These are phyloP conservation scores for Orobanche coerulescens DNA, from an alignment of 257 asterid genomes.

Conservation along the genomic window DNA sequence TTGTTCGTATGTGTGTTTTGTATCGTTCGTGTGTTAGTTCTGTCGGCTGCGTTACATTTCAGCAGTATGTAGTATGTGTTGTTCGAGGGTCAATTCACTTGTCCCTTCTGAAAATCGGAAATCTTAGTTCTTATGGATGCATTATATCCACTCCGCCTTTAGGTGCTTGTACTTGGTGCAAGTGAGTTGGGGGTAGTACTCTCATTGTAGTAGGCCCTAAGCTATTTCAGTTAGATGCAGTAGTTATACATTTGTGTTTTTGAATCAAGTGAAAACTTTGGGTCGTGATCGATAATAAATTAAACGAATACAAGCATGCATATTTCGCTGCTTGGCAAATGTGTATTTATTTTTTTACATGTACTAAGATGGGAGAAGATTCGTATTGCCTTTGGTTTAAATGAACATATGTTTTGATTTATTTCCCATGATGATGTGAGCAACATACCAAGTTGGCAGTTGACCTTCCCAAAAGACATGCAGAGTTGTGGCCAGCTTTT, in stretches of 20 bases:
- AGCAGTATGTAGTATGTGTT: neutral
- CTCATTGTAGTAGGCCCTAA: neutral
- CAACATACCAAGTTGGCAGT: neutral
- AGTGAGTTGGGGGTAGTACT: neutral
- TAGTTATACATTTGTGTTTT: neutral
- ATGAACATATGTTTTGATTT: neutral
- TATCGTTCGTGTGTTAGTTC: too few species aligned
- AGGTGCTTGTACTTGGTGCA: neutral
- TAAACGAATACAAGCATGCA: neutral
- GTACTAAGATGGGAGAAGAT: neutral
- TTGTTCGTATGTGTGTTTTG: too few species aligned
- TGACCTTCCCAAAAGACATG: neutral
- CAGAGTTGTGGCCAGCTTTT: constrained; percentile 1
- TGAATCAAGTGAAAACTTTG: neutral
- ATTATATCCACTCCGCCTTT: neutral
- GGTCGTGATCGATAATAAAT: neutral
- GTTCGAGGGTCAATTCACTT: neutral
- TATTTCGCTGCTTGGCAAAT: constrained; percentile 6
- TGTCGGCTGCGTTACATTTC: too few species aligned
- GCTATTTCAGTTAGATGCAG: neutral
- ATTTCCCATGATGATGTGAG: neutral
- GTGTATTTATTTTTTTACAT: neutral
- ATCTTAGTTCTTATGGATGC: neutral
- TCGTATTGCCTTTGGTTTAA: neutral
- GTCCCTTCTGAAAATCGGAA: neutral